These are phyloP conservation scores for Yamadazyma spencermartinsiae DNA, from an alignment of 1,139 yeast genomes.

Conservation along the genomic window DNA sequence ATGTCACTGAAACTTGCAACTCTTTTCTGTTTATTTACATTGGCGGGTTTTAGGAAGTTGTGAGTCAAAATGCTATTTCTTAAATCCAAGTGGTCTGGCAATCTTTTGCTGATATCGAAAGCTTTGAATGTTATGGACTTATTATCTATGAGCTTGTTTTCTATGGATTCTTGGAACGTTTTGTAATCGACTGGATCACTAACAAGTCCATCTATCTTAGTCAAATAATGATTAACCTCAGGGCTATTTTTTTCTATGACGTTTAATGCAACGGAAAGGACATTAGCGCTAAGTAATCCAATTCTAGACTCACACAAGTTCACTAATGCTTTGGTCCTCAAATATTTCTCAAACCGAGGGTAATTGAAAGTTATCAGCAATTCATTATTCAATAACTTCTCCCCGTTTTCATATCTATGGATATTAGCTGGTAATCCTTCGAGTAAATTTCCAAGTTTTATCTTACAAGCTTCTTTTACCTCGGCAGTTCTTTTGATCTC, in stretches of 20 bases:
- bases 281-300: conserved; percentile 66
- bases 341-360: conserved; percentile 63
- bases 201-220: conserved; percentile 37
- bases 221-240: conserved; percentile 30
- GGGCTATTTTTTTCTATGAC: conserved; percentile 61
- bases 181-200: conserved; percentile 42
- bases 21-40: conserved; percentile 24
- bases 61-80: conserved; percentile 48
- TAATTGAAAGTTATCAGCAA: conserved; percentile 64
- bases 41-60: conserved; percentile 33
- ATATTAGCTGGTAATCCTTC: conserved; percentile 33
- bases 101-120: conserved; percentile 49
- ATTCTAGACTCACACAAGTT: conserved; percentile 66
- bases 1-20: conserved; percentile 21
- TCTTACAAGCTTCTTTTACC: conserved; percentile 62
- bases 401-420: conserved; percentile 28
- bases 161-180: conserved; percentile 28
- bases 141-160: conserved; percentile 39
- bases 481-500: conserved; percentile 67
- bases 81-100: conserved; percentile 49
- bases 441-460: conserved; percentile 38
- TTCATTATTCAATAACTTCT: conserved; percentile 44
- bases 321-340: conserved; percentile 64
- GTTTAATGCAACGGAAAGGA: conserved; percentile 61
- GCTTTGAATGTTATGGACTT: conserved; percentile 49